A percentile compares a stretch with the other conserved stretches of the same genome.
phyloP scores from a whole-genome alignment of 768 basidiomycete species.

The Mycena latifolia region DNA sequence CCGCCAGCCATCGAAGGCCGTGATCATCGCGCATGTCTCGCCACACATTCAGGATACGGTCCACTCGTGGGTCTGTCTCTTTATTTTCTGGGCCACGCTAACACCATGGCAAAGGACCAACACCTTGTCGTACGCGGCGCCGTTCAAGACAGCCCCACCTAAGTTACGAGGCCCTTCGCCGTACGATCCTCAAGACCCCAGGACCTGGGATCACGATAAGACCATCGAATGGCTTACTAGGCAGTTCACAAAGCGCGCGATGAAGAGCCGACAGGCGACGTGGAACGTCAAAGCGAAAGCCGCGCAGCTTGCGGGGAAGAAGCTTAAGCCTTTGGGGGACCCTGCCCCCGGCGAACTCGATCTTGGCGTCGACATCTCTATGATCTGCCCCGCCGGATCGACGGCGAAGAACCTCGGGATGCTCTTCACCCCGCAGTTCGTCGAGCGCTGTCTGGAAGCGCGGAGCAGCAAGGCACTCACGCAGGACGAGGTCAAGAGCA shows the following conservation, averaged over 20 bases:
- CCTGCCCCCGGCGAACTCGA: slow-evolving; percentile 18
- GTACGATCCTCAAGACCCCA: slow-evolving; percentile 46
- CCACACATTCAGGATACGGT: slow-evolving; percentile 50
- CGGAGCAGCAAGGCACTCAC: slow-evolving; percentile 28
- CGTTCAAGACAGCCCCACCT: slow-evolving; percentile 47
- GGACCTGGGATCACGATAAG: slow-evolving; percentile 48
- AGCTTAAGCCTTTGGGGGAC: slow-evolving; percentile 20
- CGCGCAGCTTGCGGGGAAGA: slow-evolving; percentile 19
- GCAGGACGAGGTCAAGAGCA: slow-evolving; percentile 36
- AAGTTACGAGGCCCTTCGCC: slow-evolving; percentile 45
- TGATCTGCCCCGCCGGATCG: slow-evolving; percentile 45
- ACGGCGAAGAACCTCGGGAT: slow-evolving; percentile 44
- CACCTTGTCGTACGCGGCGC: slow-evolving; percentile 49
- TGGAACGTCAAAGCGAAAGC: slow-evolving; percentile 24
- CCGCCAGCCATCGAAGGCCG: slow-evolving; percentile 43
- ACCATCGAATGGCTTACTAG: slow-evolving; percentile 44
- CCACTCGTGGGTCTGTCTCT: slow-evolving; percentile 36
- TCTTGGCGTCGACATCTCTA: slow-evolving; percentile 41
- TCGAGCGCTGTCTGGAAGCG: slow-evolving; percentile 42
- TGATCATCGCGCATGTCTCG: slow-evolving; percentile 52
- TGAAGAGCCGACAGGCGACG: slow-evolving; percentile 25
- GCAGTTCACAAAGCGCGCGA: slow-evolving; percentile 39
- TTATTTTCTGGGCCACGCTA: not conserved
- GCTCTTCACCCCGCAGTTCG: slow-evolving; percentile 47
- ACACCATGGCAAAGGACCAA: slow-evolving; percentile 36